Conservation (phyloP, 2,329 filamentous ascomycete genomes). For the Hypocreales sp. region DNA sequence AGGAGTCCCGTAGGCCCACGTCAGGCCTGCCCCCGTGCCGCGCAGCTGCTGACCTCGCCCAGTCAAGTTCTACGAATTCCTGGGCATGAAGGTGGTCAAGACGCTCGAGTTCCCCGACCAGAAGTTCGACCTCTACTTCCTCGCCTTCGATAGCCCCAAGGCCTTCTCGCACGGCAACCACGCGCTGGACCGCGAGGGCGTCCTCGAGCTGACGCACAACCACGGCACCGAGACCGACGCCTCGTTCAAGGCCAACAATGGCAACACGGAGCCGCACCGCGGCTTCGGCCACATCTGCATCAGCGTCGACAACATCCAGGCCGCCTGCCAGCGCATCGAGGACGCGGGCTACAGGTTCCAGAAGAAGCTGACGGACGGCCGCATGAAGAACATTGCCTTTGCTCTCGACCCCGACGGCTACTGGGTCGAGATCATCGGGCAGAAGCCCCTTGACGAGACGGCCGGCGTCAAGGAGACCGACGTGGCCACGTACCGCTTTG, state of each 20-base stretch:
- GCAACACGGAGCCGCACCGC: slow-evolving; percentile 76
- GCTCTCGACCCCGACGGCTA: slow-evolving; percentile 77
- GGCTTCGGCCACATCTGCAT: slow-evolving; percentile 82
- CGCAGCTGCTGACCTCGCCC: slow-evolving; percentile 2
- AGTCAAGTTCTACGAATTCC: slow-evolving; percentile 87
- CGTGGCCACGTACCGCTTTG: slow-evolving; percentile 57
- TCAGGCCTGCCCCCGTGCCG: background rate
- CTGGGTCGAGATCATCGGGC: slow-evolving; percentile 72
- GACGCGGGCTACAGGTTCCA: slow-evolving; percentile 87
- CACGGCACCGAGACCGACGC: slow-evolving; percentile 83
- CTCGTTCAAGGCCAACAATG: slow-evolving; percentile 68
- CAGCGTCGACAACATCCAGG: slow-evolving; percentile 70
- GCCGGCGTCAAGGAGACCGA: slow-evolving; percentile 61
- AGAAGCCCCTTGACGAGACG: slow-evolving; percentile 55
- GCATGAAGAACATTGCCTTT: slow-evolving; percentile 81
- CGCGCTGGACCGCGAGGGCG: slow-evolving; percentile 67
- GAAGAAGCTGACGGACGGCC: slow-evolving; percentile 82
- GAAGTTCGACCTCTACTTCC: slow-evolving; percentile 93
- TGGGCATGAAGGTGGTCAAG: slow-evolving; percentile 74
- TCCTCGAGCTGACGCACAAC: slow-evolving; percentile 73
- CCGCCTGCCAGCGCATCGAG: slow-evolving; percentile 77
- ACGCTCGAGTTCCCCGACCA: slow-evolving; percentile 70
- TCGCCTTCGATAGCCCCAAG: slow-evolving; percentile 68
- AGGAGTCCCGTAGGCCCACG: slow-evolving; percentile 45
- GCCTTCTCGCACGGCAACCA: slow-evolving; percentile 60